Percentiles rank a stretch among this genome's conserved stretches.
Conservation (phyloP, 345 rosid genomes). For the Syzygium aqueum region DNA sequence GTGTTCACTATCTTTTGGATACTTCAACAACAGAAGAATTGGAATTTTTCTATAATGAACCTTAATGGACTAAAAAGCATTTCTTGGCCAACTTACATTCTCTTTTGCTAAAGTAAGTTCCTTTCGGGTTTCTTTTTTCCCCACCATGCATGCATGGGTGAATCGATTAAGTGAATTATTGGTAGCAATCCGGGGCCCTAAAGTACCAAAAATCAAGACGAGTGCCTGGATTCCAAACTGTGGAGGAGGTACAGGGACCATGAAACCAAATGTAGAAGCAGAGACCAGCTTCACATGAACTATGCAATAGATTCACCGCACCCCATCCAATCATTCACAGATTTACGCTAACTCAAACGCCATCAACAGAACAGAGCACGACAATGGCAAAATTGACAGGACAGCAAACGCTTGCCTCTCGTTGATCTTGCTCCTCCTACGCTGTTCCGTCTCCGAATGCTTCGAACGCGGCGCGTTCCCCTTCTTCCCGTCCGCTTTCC, state of each 20-base stretch:
- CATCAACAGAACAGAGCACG: not conserved
- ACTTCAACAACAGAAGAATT: not conserved
- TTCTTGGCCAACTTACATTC: not conserved
- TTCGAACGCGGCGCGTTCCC: constrained; percentile 38
- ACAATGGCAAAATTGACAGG: not conserved
- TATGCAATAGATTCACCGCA: not conserved
- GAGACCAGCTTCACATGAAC: not conserved
- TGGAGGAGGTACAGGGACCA: not conserved
- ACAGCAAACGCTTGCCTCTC: constrained; percentile 36
- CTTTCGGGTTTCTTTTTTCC: not conserved
- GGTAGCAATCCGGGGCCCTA: not conserved
- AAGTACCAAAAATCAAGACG: not conserved
- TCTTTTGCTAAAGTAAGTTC: not conserved
- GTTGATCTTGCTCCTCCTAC: constrained; percentile 79
- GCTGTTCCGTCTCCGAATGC: constrained; percentile 90
- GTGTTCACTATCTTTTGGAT: not conserved
- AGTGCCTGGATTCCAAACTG: not conserved
- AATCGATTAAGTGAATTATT: not conserved
- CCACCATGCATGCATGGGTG: not conserved
- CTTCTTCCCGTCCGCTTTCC: constrained; percentile 34
- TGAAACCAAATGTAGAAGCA: not conserved
- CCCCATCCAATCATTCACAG: not conserved
- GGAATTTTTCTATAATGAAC: not conserved
- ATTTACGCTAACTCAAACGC: not conserved
- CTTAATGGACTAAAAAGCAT: not conserved